Evolutionary conservation across 495 filamentous ascomycete species (phyloP).

Genomic region (Penicillium egyptiacum): DNA sequence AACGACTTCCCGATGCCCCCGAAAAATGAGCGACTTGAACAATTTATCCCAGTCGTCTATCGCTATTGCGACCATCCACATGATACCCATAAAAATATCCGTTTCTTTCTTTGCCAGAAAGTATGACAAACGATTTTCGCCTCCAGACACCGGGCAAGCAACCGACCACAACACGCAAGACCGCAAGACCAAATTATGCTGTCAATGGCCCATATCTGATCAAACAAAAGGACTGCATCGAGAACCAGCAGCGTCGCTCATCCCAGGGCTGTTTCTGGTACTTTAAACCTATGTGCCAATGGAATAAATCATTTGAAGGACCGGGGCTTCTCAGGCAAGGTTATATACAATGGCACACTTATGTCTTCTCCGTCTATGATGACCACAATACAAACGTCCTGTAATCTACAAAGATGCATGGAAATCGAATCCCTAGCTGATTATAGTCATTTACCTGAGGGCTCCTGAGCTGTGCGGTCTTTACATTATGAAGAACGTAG

Average conservation of each 20-base stretch:
- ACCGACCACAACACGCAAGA: neutral
- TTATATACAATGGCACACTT: neutral
- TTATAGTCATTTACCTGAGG: neutral
- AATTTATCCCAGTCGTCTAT: neutral
- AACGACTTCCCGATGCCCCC: constrained; percentile 77
- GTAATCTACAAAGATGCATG: neutral
- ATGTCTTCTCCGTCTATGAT: neutral
- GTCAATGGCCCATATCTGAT: neutral
- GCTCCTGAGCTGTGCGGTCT: neutral
- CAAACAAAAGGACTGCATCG: neutral
- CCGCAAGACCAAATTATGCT: neutral
- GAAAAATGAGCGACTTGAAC: constrained; percentile 23
- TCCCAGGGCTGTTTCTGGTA: neutral
- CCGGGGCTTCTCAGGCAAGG: neutral
- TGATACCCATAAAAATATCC: constrained; percentile 8
- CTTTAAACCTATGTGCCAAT: neutral
- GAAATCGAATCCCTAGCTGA: neutral
- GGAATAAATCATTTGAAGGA: neutral
- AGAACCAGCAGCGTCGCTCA: neutral
- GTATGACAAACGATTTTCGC: neutral
- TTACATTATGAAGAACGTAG: neutral
- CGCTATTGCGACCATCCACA: neutral
- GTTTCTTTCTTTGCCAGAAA: neutral
- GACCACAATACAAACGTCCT: neutral
- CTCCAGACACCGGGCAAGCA: neutral